These are phyloP conservation scores for Diaporthe australafricana DNA, from an alignment of 2,329 filamentous ascomycete genomes.

Conservation along the genomic window DNA sequence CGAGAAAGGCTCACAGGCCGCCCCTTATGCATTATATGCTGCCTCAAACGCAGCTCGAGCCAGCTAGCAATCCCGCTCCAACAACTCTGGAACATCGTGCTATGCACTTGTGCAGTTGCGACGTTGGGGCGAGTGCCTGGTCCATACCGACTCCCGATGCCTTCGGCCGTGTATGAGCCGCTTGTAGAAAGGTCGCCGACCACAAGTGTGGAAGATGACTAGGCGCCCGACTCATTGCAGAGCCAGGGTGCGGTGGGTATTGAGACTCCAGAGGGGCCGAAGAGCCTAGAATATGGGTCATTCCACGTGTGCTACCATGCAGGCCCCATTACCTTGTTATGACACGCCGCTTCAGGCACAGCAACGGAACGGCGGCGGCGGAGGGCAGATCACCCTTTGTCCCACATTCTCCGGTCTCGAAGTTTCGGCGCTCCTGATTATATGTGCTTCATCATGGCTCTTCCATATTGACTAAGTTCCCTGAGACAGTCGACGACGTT, in stretches of 20 bases:
- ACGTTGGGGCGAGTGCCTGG: not conserved
- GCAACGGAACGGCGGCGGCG: not conserved
- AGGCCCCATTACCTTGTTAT: conserved; percentile 6
- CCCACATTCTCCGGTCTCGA: not conserved
- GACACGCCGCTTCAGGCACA: not conserved
- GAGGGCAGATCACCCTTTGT: not conserved
- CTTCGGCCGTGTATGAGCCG: conserved; percentile 15
- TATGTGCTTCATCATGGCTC: not conserved
- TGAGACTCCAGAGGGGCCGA: conserved; percentile 11
- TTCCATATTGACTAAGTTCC: not conserved
- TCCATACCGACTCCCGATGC: conserved; percentile 25
- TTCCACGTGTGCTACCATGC: conserved; percentile 24
- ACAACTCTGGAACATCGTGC: conserved; percentile 18
- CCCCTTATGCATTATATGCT: conserved; percentile 13
- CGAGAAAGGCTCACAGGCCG: not conserved
- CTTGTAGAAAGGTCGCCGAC: not conserved
- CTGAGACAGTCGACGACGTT: not conserved
- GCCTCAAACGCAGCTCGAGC: conserved; percentile 2
- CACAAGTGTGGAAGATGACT: conserved; percentile 14
- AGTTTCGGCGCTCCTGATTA: not conserved
- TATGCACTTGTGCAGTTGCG: conserved; percentile 2
- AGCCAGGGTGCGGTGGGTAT: conserved; percentile 3
- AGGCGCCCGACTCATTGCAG: conserved; percentile 5
- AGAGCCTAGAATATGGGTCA: conserved; percentile 19
- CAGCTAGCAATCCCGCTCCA: conserved; percentile 16